phyloP scores from a whole-genome alignment of 1,284 basidiomycete species.

The Heliocybe sulcata region DNA sequence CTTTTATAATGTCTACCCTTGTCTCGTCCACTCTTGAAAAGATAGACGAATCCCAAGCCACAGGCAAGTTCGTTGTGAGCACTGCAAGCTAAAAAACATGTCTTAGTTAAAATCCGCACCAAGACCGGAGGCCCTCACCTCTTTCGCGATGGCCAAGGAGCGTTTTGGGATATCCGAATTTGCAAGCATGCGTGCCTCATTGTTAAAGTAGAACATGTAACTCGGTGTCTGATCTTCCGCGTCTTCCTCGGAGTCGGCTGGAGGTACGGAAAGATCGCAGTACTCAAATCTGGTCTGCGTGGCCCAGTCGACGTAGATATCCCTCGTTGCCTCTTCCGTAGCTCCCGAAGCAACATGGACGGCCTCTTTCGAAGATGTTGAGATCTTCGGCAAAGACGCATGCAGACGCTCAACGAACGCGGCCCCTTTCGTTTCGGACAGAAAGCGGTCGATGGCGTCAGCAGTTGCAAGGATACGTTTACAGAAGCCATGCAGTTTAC shows the following conservation, averaged over 20 bases:
- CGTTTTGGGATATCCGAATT: slow-evolving; percentile 79
- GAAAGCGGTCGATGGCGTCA: slow-evolving; percentile 74
- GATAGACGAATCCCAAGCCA: slow-evolving; percentile 86
- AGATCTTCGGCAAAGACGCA: slow-evolving; percentile 66
- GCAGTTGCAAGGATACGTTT: slow-evolving; percentile 74
- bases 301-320: slow-evolving; percentile 80
- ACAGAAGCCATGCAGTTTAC: slow-evolving; percentile 63
- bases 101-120: slow-evolving; percentile 5
- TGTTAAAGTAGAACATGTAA: slow-evolving; percentile 75
- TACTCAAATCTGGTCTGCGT: slow-evolving; percentile 78
- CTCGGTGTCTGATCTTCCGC: slow-evolving; percentile 46
- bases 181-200: slow-evolving; percentile 73
- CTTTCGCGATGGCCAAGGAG: slow-evolving; percentile 87
- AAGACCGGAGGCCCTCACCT: slow-evolving; percentile 36
- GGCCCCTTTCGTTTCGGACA: slow-evolving; percentile 81
- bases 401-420: slow-evolving; percentile 75
- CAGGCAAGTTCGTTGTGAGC: slow-evolving; percentile 82
- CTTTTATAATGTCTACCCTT: slow-evolving; percentile 87
- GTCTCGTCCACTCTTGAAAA: slow-evolving; percentile 84
- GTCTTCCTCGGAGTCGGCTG: slow-evolving; percentile 19
- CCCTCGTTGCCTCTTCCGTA: slow-evolving; percentile 60
- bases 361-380: slow-evolving; percentile 32
- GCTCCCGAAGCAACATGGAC: slow-evolving; percentile 40
- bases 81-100: slow-evolving; percentile 65
- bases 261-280: slow-evolving; percentile 65